Base-by-base conservation (phyloP, 495 filamentous ascomycete species). In the Podospora anserina region DNA sequence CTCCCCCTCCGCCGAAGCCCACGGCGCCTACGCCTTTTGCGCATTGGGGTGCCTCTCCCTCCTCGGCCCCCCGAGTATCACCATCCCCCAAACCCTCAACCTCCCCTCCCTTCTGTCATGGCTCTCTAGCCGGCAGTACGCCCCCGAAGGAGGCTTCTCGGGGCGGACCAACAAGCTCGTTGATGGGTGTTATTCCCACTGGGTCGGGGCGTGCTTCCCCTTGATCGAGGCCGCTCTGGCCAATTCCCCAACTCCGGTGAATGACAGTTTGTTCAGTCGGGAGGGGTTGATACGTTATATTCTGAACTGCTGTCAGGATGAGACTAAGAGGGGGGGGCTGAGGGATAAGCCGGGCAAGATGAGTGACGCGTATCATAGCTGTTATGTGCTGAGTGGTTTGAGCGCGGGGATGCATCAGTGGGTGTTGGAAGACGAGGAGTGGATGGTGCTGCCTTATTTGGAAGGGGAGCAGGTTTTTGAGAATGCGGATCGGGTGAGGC, bases 131-230 rank as follows among this genome's bases (percentile, higher is more conserved):
- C 88, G 94, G 66, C 95, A 99, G 76, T 91, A 94, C 80, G 88
- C 87, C 9, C 96, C 95, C 3, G 95, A 98, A 78, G 96, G 93
- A 55, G 95, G 95, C 15, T 91, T 94, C 72, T 87, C 91, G 18
- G 95, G 95, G 67, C 87, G 95, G 70, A 97, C 95, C n/a, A 97
- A 98, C 80, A 99, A 99, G 79, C 84, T 99, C 7, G 94, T 98
- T 26, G 95, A 99, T 78, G 95, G 94, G 61, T 99, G 95, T 77
- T 98, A 99, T 79, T 94, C 91, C 78, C 93, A 96, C 73, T 99
- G 95, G 95, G 91, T 97, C 11, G 95, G 96, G 5, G 91, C 89
- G 32, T 97, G 94, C 78, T 99, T 93, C 89, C 88, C 94, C 53
- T 78, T 99, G 68, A 79, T 98, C 66, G 90, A 97, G 76, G 93